Percentiles rank a stretch among this genome's conserved stretches.
phyloP scores from a whole-genome alignment of 148 eudicot species.

The Vaccinium myrtillus region DNA sequence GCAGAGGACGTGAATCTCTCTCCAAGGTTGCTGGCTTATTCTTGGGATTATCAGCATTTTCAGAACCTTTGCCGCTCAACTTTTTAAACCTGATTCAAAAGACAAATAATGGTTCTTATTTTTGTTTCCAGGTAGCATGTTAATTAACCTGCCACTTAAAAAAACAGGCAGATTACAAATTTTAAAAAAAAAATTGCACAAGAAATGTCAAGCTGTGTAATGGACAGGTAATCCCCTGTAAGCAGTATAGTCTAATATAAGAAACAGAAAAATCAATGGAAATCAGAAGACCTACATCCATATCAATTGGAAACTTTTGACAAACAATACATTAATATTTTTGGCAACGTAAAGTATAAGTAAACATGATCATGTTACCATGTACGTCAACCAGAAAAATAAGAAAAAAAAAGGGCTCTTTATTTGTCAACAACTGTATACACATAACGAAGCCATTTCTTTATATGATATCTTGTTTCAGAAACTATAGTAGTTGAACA shows the following conservation, averaged over 20 bases:
- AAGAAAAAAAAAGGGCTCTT: neutral
- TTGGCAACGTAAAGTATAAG: neutral
- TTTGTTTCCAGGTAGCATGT: neutral
- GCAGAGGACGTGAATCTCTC: slow-evolving; percentile 72
- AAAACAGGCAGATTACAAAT: neutral
- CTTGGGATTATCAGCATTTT: slow-evolving; percentile 30
- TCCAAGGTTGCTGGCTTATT: slow-evolving; percentile 42
- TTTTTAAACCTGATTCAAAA: slow-evolving; percentile 64
- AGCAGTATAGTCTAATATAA: neutral
- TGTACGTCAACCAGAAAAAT: neutral
- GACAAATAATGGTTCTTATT: slow-evolving; percentile 6
- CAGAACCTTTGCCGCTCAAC: slow-evolving; percentile 39
- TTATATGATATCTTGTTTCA: neutral
- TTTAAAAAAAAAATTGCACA: neutral
- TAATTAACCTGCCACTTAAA: neutral
- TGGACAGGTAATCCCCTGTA: neutral
- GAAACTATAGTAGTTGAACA: neutral
- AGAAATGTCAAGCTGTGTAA: neutral
- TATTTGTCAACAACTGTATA: neutral
- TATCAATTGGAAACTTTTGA: too few species aligned
- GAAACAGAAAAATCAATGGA: neutral
- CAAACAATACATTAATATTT: neutral
- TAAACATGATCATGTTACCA: neutral
- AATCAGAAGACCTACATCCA: neutral
- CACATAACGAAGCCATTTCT: neutral